Conservation (phyloP, 2,329 filamentous ascomycete genomes). For the Talaromyces rugulosus region DNA sequence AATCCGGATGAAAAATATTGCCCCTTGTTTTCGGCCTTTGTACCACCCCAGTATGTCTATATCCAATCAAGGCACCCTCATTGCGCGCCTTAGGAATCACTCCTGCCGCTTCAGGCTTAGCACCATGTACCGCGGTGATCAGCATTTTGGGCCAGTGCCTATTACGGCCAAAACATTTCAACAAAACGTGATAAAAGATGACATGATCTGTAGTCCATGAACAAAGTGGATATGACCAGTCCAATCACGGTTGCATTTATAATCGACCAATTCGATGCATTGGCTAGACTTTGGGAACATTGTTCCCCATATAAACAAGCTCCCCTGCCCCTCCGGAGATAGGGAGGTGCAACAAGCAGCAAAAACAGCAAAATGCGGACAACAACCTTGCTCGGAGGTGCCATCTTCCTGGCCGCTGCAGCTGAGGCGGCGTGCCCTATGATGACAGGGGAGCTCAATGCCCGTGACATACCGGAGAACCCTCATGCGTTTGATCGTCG, state of each 20-base stretch:
- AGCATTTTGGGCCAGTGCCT: background rate
- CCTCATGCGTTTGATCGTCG: conserved; percentile 31
- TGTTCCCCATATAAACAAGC: background rate
- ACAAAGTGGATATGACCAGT: background rate
- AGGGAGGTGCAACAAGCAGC: background rate
- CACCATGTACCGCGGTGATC: background rate
- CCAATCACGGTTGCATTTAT: background rate
- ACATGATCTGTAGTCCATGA: background rate
- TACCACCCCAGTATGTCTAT: background rate
- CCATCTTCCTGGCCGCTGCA: background rate
- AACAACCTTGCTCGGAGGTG: background rate
- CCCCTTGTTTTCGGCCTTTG: background rate
- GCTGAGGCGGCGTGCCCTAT: conserved; percentile 9
- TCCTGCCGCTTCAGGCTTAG: background rate
- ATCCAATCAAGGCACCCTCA: background rate
- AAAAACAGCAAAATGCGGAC: conserved; percentile 3
- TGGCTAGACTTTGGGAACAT: background rate
- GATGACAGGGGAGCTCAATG: conserved; percentile 4
- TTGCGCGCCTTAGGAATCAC: background rate
- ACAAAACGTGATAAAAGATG: background rate
- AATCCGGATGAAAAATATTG: background rate
- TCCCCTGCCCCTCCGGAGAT: background rate
- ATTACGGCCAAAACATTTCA: background rate
- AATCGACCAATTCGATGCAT: background rate
- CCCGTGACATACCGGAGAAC: background rate